Evolutionary conservation across 805 yeast species (phyloP), one percentile per base, ranked within the genome.

Genomic region (Cyberlindnera meyerae): DNA sequence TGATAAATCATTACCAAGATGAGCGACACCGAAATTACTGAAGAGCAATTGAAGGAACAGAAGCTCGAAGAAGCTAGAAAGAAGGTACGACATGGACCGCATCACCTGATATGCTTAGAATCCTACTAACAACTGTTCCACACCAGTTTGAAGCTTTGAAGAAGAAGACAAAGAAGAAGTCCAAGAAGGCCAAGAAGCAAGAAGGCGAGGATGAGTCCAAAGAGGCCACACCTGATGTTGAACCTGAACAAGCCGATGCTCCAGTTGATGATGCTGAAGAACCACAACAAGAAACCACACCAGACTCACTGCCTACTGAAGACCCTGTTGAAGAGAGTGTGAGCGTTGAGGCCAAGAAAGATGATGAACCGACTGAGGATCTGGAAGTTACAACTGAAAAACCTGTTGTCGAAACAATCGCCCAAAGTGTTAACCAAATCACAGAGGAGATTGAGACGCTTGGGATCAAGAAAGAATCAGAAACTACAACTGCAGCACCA

Each of bases 61-160:
- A 75, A 78, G 55, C 65, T 84, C 33, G 87, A 80, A 45, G 82
- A 81, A 2, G 93, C 90, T 5, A 72, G 82, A 51, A 81, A 79
- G 62, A 73, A 79, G 45, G 77, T 73, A 28, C 8, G 67, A 57
- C 5, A 13, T 14, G 4, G 9, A 9, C 9, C n/a, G n/a, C n/a
- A n/a, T n/a, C n/a, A n/a, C n/a, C n/a, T n/a, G n/a, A n/a, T n/a
- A n/a, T n/a, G n/a, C n/a, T n/a, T n/a, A n/a, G n/a, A n/a, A n/a
- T n/a, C n/a, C n/a, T n/a, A n/a, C n/a, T n/a, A n/a, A n/a, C n/a
- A n/a, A n/a, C n/a, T n/a, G n/a, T n/a, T n/a, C n/a, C n/a, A n/a
- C n/a, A n/a, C n/a, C n/a, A 13, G 22, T 75, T 68, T 47, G 88
- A 82, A 41, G 85, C 80, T 50, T 61, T 82, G 66, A 82, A 77